Evolutionary conservation across 352 stramenopile species (phyloP).

Genomic region (Pythium rishiriense): DNA sequence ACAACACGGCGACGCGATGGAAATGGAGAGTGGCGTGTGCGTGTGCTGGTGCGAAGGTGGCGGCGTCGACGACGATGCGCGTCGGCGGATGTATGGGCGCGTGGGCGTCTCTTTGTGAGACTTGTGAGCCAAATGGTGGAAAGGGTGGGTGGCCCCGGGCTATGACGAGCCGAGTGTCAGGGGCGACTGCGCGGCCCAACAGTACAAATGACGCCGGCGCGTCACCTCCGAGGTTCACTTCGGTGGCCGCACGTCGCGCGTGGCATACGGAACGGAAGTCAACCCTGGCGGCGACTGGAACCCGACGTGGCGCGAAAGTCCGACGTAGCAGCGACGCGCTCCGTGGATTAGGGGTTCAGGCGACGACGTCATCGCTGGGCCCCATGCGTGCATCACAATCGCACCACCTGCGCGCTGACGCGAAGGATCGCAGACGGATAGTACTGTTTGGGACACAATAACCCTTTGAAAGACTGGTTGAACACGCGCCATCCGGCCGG

Average conservation of each 20-base stretch:
- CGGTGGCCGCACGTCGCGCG: neutral
- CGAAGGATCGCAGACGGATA: neutral
- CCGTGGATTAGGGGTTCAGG: neutral
- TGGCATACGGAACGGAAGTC: constrained; percentile 23
- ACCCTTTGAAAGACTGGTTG: neutral
- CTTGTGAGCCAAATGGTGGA: constrained; percentile 19
- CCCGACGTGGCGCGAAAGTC: constrained; percentile 10
- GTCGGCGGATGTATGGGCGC: neutral
- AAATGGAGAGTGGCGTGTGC: neutral
- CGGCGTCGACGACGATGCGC: neutral
- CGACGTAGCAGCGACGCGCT: constrained; percentile 24
- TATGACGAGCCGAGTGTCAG: constrained; percentile 37
- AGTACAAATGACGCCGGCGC: constrained; percentile 29
- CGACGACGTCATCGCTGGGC: constrained; percentile 27
- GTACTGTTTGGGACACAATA: constrained; percentile 17
- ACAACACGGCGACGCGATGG: neutral
- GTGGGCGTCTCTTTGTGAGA: constrained; percentile 20
- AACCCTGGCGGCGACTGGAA: neutral
- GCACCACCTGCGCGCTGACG: neutral
- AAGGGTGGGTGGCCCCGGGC: constrained; percentile 1
- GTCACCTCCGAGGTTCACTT: constrained; percentile 28
- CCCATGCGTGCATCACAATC: constrained; percentile 10
- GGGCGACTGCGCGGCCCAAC: constrained; percentile 21
- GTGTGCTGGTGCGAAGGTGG: neutral
- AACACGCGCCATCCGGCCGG: neutral